phyloP scores from a whole-genome alignment of 805 yeast genomes.

The Alloascoidea hylecoeti region DNA sequence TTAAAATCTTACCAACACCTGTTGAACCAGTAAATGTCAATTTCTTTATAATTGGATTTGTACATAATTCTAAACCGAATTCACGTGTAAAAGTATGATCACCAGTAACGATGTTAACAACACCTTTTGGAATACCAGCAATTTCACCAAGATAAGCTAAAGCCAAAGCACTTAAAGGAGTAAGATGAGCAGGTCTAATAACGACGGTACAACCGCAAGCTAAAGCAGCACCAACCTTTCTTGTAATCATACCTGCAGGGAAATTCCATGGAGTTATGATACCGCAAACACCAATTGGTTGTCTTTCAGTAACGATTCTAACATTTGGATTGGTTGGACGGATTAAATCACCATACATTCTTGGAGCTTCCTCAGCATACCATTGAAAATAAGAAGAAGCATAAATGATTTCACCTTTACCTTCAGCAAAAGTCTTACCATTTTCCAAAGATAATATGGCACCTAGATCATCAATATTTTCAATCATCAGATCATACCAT shows the following conservation, averaged over 20 bases:
- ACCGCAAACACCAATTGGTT: constrained; percentile 76
- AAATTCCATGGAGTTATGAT: constrained; percentile 78
- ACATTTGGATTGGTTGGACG: constrained; percentile 33
- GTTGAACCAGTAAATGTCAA: constrained; percentile 75
- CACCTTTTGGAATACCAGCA: constrained; percentile 66
- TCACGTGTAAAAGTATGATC: constrained; percentile 21
- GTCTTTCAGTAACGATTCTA: constrained; percentile 45
- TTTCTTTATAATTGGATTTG: constrained; percentile 41
- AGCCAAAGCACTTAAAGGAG: constrained; percentile 64
- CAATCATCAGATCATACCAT: constrained; percentile 37
- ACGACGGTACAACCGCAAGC: constrained; percentile 75
- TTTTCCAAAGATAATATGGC: constrained; percentile 51
- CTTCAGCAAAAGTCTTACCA: constrained; percentile 61
- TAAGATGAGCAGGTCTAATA: constrained; percentile 64
- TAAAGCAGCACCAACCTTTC: constrained; percentile 62
- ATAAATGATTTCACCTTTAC: constrained; percentile 53
- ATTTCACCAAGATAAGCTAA: constrained; percentile 41
- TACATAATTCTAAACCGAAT: constrained; percentile 23
- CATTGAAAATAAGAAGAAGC: constrained; percentile 77
- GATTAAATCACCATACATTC: constrained; percentile 52
- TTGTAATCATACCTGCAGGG: constrained; percentile 66
- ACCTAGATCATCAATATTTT: constrained; percentile 53
- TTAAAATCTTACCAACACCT: constrained; percentile 51
- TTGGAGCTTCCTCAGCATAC: constrained; percentile 77
- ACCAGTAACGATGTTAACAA: constrained; percentile 44